Conservation (phyloP, 2,329 filamentous ascomycete species). For the Penicillium olsonii region DNA sequence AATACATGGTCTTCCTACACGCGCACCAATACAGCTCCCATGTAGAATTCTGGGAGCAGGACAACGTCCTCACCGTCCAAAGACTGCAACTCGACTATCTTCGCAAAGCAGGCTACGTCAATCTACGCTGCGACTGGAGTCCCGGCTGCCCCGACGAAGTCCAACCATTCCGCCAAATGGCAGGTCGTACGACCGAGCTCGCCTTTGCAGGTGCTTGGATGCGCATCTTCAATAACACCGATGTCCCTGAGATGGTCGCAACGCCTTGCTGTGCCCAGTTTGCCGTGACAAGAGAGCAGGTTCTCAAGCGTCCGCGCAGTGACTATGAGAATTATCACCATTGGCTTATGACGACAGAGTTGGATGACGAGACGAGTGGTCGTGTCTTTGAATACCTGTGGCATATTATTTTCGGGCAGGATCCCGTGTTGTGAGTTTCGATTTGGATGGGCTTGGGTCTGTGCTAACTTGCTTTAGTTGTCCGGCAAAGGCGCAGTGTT, state of each 20-base stretch:
- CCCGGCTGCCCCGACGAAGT: constrained; percentile 40
- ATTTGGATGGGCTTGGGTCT: neutral
- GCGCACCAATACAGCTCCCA: constrained; percentile 54
- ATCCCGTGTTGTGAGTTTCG: constrained; percentile 40
- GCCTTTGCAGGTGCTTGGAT: constrained; percentile 32
- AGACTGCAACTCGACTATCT: constrained; percentile 53
- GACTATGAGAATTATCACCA: constrained; percentile 59
- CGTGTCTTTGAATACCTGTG: constrained; percentile 65
- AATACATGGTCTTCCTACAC: constrained; percentile 58
- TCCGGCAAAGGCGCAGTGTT: constrained; percentile 28
- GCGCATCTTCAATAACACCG: constrained; percentile 31
- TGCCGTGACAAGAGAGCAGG: constrained; percentile 56
- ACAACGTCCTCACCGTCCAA: constrained; percentile 52
- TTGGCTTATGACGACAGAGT: constrained; percentile 59
- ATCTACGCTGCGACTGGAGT: constrained; percentile 54
- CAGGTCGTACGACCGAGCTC: constrained; percentile 23
- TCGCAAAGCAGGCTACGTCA: constrained; percentile 56
- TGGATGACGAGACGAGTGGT: constrained; percentile 58
- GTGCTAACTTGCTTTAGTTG: constrained; percentile 24
- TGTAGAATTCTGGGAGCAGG: constrained; percentile 57
- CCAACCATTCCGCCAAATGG: constrained; percentile 27
- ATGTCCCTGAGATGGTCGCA: constrained; percentile 53
- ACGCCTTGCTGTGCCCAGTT: constrained; percentile 67
- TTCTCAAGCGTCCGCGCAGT: constrained; percentile 49
- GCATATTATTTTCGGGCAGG: constrained; percentile 57